Base-by-base conservation (phyloP, 208 protist species). In the Acanthamoeba lenticulata region DNA sequence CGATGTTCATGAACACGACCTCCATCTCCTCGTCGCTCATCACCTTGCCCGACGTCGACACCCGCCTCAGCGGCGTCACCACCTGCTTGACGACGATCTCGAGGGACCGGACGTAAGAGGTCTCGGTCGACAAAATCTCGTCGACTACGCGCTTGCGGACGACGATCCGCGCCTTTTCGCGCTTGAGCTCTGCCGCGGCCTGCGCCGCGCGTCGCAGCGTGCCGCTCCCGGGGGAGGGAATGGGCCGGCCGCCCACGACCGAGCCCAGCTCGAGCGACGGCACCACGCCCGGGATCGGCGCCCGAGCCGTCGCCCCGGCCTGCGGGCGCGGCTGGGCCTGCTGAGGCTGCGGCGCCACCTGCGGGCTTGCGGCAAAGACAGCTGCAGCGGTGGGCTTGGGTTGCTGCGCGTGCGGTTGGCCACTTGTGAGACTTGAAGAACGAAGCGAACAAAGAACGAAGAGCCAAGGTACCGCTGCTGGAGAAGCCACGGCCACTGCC, bases 1-100 rank as follows among this genome's bases (percentile, higher is more conserved):
- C 19, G 38, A 90, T 90, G 81, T 90, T 90, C 49, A 90, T 57
- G 81, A 90, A 90, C 29, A 65, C 81, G 29, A 90, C 38, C 11
- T 32, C 49, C 49, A 52, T 57, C 38, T 90, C 81, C 52, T 65
- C 81, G 19, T 90, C 81, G 34, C 49, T 90, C 49, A 90, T n/a
- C 32, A 90, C 81, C 38, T 90, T 90, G 4, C 32, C 13, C 52
- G 81, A 67, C 29, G 72, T 60, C 15, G 52, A 11, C 21, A 24
- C 52, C 24, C 19, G 32, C 29, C 29, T 6, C 81, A 90, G 32
- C 49, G 81, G 81, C 2, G 44, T 65, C 6, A 90, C 45, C 49
- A 90, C 52, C 65, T 90, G 81, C 81, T 90, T 65, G 52, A 90
- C 81, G 1, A 90, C 81, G 52, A 90, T 65, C 52, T 90, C 81